These are phyloP conservation scores for Aspergillus sclerotioniger DNA, from an alignment of 495 filamentous ascomycete species.

Conservation along the genomic window DNA sequence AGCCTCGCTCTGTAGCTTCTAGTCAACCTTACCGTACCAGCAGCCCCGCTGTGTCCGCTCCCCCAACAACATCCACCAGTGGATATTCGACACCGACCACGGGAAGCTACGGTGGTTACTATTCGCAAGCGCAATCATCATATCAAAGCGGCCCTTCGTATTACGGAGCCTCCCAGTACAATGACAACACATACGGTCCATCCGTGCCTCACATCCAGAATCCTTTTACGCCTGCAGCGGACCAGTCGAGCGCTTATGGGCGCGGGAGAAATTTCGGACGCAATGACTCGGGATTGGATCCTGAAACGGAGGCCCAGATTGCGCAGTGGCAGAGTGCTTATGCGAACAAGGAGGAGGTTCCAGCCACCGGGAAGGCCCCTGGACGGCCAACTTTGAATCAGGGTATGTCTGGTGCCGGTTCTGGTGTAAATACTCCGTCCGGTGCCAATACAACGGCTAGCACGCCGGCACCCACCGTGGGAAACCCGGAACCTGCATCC, in stretches of 20 bases:
- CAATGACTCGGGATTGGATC: constrained; percentile 59
- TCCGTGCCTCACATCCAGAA: constrained; percentile 77
- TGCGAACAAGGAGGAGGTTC: constrained; percentile 53
- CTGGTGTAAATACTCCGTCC: constrained; percentile 48
- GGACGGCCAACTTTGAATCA: constrained; percentile 21
- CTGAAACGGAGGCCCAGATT: constrained; percentile 88
- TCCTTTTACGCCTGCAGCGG: constrained; percentile 71
- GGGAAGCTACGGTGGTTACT: constrained; percentile 34
- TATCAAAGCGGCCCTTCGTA: constrained; percentile 49
- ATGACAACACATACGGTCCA: constrained; percentile 51
- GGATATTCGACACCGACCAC: constrained; percentile 41
- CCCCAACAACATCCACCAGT: constrained; percentile 37
- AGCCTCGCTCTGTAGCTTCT: constrained; percentile 62
- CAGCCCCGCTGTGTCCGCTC: constrained; percentile 42
- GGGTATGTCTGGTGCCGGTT: constrained; percentile 18
- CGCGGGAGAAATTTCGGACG: constrained; percentile 34
- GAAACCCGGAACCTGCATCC: constrained; percentile 44
- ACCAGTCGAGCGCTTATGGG: constrained; percentile 31
- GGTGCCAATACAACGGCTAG: constrained; percentile 28
- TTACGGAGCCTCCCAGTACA: constrained; percentile 51
- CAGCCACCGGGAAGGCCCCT: constrained; percentile 25
- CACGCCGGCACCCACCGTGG: constrained; percentile 36
- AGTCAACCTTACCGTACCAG: constrained; percentile 42
- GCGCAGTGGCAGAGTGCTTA: constrained; percentile 98
- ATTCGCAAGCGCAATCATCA: constrained; percentile 32